Percentiles rank a stretch among this genome's conserved stretches.
Conservation (phyloP, 2,329 filamentous ascomycete species). For the Xylaria sp. region DNA sequence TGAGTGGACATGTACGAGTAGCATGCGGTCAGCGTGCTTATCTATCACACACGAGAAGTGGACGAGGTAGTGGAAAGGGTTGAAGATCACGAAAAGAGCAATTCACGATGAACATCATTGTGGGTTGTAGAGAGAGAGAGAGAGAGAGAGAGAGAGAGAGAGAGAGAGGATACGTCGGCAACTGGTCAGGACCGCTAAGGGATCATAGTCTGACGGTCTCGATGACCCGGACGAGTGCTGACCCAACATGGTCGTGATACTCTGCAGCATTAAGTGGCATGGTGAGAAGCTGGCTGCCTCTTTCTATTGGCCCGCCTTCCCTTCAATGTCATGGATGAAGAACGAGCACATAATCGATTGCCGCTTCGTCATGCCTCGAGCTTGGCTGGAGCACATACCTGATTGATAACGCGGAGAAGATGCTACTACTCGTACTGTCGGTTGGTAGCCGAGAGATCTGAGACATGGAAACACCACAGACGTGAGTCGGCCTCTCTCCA, state of each 20-base stretch:
- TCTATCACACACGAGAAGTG: neutral
- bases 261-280: neutral
- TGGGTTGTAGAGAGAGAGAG: neutral
- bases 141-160: neutral
- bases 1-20: constrained; percentile 1
- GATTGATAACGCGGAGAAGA: constrained; percentile 6
- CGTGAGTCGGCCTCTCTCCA: constrained; percentile 10
- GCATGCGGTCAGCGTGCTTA: constrained; percentile 16
- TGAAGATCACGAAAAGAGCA: constrained; percentile 13
- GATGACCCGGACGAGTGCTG: neutral
- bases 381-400: neutral
- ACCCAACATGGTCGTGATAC: neutral
- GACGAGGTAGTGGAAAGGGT: neutral
- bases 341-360: neutral
- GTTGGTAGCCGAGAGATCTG: constrained; percentile 16
- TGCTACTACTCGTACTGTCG: constrained; percentile 2
- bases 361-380: neutral
- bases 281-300: constrained; percentile 1
- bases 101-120: neutral
- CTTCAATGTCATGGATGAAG: neutral
- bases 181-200: constrained; percentile 5
- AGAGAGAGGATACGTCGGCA: neutral
- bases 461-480: constrained; percentile 9
- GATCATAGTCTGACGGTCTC: neutral
- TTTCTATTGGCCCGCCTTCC: constrained; percentile 1